Evolutionary conservation across 495 filamentous ascomycete genomes (phyloP), one percentile per base, ranked within the genome.

Genomic region (Annulohypoxylon nitens): DNA sequence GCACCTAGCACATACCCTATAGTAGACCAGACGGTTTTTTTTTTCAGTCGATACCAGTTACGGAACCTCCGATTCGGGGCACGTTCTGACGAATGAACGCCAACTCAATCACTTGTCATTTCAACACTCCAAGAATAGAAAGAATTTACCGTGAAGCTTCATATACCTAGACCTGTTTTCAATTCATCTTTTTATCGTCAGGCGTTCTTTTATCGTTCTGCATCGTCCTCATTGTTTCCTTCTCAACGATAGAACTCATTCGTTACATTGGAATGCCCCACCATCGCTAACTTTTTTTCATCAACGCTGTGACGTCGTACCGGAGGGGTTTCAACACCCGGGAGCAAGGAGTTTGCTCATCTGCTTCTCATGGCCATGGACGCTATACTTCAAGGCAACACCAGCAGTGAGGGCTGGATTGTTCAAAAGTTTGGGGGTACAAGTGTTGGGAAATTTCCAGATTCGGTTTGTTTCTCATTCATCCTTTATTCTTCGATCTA

Each of bases 361-460:
- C 11, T 4, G 53, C 12, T 43, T 43, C 39, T 23, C 37, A 50
- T 53, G 59, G 67, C 61, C 33, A 78, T 79, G 76, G 76, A 70
- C 14, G 36, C 63, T 14, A 43, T 67, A 58, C 61, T 57, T 48
- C 64, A 63, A 18, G 77, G 77, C 43, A 86, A 86, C 67, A 50
- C 74, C 57, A 76, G 70, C 70, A 67, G 67, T 20, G 77, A 77
- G 12, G 83, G 84, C 65, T 94, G 92, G 92, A 81, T 94, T n/a
- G 91, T 96, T 23, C 93, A 95, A 74, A 96, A 95, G 77, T 95
- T 93, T 76, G 92, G 92, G 53, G 92, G 93, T 55, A 95, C 91
- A 23, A 93, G 91, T 61, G 66, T 80, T 61, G 51, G 81, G 69
- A 71, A 83, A 75, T 78, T 82, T 79, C 81, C 79, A 80, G n/a